Percentiles rank a stretch among this genome's conserved stretches.
These are phyloP conservation scores for Protea cynaroides DNA, from an alignment of 164 flowering plant genomes.

Conservation along the genomic window DNA sequence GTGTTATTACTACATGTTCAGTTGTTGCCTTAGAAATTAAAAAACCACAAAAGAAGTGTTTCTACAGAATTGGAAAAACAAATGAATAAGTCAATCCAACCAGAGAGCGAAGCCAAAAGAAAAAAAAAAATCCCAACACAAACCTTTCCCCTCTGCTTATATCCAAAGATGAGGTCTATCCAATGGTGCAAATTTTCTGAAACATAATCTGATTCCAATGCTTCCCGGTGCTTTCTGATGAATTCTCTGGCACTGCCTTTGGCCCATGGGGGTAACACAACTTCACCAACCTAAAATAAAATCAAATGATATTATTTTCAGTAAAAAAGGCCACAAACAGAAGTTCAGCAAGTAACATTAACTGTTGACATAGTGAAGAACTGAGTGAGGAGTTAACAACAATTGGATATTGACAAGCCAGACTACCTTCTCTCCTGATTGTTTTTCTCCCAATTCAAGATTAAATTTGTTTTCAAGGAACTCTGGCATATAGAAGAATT, in stretches of 20 bases:
- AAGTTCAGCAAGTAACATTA: background rate
- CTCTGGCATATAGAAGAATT: constrained; percentile 81
- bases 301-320: background rate
- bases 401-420: background rate
- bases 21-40: background rate
- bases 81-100: background rate
- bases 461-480: constrained; percentile 61
- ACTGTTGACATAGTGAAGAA: background rate
- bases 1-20: background rate
- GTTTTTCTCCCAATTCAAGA: constrained; percentile 73
- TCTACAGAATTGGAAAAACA: background rate
- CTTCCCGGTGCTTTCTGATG: constrained; percentile 75
- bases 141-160: constrained; percentile 78
- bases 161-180: constrained; percentile 81
- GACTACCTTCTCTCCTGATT: constrained; percentile 77
- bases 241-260: constrained; percentile 74
- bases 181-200: constrained; percentile 78
- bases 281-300: constrained; percentile 52
- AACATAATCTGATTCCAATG: constrained; percentile 71
- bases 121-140: constrained; percentile 5
- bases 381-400: background rate
- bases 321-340: background rate
- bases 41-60: background rate
- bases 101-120: background rate
- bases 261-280: constrained; percentile 74